phyloP scores from a whole-genome alignment of 192 early-diverging fungal species.

The Coemansia sp. region DNA sequence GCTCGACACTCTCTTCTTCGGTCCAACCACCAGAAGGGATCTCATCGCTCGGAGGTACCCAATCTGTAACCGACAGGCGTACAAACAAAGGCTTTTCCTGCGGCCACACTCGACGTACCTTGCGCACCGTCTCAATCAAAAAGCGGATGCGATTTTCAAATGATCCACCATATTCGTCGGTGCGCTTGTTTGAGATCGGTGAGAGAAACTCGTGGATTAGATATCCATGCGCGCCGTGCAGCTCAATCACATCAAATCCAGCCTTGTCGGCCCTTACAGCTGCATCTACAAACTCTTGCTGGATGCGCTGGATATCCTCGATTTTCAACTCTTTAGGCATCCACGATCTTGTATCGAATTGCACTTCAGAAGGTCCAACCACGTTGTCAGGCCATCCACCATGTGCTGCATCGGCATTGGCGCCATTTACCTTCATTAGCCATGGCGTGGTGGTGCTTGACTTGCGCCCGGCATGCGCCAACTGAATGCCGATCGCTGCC shows the following conservation, averaged over 20 bases:
- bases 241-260: slow-evolving; percentile 87
- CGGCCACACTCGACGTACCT: slow-evolving; percentile 72
- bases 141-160: slow-evolving; percentile 86
- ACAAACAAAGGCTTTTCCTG: slow-evolving; percentile 79
- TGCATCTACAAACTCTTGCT: slow-evolving; percentile 63
- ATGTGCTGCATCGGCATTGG: slow-evolving; percentile 13
- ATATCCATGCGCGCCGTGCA: slow-evolving; percentile 92
- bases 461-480: slow-evolving; percentile 85
- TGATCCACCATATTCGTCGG: slow-evolving; percentile 88
- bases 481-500: slow-evolving; percentile 65
- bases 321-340: slow-evolving; percentile 59
- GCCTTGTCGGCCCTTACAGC: slow-evolving; percentile 72
- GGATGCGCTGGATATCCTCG: slow-evolving; percentile 65
- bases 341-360: slow-evolving; percentile 38
- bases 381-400: slow-evolving; percentile 78
- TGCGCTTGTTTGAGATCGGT: slow-evolving; percentile 78
- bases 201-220: slow-evolving; percentile 78
- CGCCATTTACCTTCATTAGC: slow-evolving; percentile 15
- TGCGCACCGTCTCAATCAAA: slow-evolving; percentile 65
- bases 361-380: slow-evolving; percentile 60
- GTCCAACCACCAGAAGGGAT: slow-evolving; percentile 63
- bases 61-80: slow-evolving; percentile 79
- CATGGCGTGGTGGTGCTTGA: slow-evolving; percentile 45
- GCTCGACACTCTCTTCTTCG: slow-evolving; percentile 67
- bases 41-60: slow-evolving; percentile 52